phyloP scores from a whole-genome alignment of 1,284 basidiomycete species.

The Vanrija sp. region DNA sequence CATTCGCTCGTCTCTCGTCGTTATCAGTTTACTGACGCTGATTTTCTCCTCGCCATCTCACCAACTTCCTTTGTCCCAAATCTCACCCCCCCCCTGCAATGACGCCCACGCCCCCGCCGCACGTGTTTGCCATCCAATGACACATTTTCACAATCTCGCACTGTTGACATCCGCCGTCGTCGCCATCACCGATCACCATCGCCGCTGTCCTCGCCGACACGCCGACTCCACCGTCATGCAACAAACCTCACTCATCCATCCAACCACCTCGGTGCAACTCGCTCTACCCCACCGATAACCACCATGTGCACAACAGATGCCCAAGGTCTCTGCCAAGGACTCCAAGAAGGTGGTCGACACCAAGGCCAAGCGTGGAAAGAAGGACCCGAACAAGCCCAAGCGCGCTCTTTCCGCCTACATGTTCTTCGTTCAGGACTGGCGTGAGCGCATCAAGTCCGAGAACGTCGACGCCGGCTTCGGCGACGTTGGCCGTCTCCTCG shows the following conservation, averaged over 20 bases:
- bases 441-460: slow-evolving; percentile 89
- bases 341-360: slow-evolving; percentile 62
- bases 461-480: slow-evolving; percentile 93
- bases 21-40: neutral
- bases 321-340: slow-evolving; percentile 62
- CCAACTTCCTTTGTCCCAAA: no score
- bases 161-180: neutral
- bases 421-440: slow-evolving; percentile 96
- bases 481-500: slow-evolving; percentile 83
- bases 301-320: slow-evolving; percentile 48
- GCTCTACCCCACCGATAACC: neutral
- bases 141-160: neutral
- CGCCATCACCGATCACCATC: neutral
- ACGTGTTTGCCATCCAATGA: no score
- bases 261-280: no score
- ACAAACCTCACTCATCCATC: neutral
- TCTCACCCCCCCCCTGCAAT: no score
- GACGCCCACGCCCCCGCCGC: no score
- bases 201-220: neutral
- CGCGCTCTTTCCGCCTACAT: slow-evolving; percentile 88
- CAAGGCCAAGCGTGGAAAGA: slow-evolving; percentile 29
- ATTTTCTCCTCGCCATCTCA: no score
- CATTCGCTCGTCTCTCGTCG: no score
- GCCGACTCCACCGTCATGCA: neutral
- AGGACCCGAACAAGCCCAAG: slow-evolving; percentile 48